Evolutionary conservation across 441 rosid species (phyloP).

Genomic region (Mallotus repandus): DNA sequence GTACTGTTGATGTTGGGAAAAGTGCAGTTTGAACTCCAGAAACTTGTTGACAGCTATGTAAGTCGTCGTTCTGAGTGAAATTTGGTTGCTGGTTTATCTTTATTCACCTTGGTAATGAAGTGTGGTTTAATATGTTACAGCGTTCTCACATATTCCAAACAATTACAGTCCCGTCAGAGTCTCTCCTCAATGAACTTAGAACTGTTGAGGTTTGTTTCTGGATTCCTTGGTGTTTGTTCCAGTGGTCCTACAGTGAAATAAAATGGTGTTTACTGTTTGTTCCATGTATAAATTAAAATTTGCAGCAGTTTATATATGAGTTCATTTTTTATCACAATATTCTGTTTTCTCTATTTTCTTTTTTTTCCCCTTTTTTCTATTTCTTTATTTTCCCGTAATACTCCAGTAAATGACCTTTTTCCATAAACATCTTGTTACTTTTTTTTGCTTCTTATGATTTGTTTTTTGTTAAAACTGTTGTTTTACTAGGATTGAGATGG

Average conservation of each 20-base stretch:
- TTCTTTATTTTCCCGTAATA: too few species aligned
- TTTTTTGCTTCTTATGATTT: background rate
- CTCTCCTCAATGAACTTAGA: slow-evolving; percentile 86
- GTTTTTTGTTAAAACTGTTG: background rate
- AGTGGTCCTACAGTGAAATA: background rate
- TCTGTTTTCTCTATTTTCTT: background rate
- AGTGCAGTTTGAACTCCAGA: slow-evolving; percentile 86
- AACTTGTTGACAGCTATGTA: slow-evolving; percentile 86
- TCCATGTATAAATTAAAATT: background rate
- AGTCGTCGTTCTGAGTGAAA: slow-evolving; percentile 32
- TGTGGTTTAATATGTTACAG: slow-evolving; percentile 40
- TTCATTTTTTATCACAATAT: background rate
- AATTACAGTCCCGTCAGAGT: slow-evolving; percentile 86
- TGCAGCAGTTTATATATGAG: background rate
- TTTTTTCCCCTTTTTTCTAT: background rate
- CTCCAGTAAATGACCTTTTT: background rate
- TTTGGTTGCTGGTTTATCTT: background rate
- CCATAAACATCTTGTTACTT: background rate
- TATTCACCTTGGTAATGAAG: background rate
- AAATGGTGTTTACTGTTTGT: slow-evolving; percentile 3
- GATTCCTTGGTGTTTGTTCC: slow-evolving; percentile 10
- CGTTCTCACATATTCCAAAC: slow-evolving; percentile 80
- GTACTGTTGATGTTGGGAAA: slow-evolving; percentile 79
- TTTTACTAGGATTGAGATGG: background rate
- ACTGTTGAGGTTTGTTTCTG: slow-evolving; percentile 80